phyloP scores from a whole-genome alignment of 2,329 filamentous ascomycete species.

The Macrophomina tecta region DNA sequence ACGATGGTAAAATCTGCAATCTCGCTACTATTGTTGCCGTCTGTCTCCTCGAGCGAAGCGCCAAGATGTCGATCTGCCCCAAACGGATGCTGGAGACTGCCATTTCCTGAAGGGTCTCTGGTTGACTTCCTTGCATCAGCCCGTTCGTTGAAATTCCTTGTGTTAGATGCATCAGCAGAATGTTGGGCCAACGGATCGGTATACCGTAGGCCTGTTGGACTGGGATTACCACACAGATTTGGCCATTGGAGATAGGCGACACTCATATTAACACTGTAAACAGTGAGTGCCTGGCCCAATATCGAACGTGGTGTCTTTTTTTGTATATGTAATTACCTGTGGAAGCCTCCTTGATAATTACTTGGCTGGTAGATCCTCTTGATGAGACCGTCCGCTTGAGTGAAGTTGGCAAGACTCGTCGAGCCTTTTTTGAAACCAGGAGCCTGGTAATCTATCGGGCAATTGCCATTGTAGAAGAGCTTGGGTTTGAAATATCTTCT shows the following conservation, averaged over 20 bases:
- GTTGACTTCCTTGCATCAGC: no score
- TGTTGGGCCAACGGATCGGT: neutral
- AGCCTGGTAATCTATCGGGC: conserved; percentile 48
- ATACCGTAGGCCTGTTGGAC: neutral
- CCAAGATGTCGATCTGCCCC: no score
- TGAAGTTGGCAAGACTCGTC: conserved; percentile 44
- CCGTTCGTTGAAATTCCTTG: no score
- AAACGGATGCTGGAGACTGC: no score
- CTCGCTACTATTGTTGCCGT: no score
- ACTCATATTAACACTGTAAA: conserved; percentile 25
- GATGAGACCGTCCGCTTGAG: conserved; percentile 46
- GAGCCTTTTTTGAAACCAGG: conserved; percentile 46
- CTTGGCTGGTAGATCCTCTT: conserved; percentile 43
- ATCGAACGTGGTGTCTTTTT: conserved; percentile 28
- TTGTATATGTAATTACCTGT: conserved; percentile 40
- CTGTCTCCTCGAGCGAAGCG: no score
- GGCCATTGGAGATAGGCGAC: neutral
- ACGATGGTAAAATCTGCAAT: no score
- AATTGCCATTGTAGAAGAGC: conserved; percentile 52
- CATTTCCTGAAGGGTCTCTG: no score
- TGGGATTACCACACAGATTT: neutral
- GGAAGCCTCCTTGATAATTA: conserved; percentile 46
- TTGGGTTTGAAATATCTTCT: conserved; percentile 7
- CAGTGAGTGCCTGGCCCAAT: conserved; percentile 31
- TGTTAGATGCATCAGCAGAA: neutral